These are phyloP conservation scores for Aquilaria sinensis DNA, from an alignment of 345 rosid species.

Conservation along the genomic window DNA sequence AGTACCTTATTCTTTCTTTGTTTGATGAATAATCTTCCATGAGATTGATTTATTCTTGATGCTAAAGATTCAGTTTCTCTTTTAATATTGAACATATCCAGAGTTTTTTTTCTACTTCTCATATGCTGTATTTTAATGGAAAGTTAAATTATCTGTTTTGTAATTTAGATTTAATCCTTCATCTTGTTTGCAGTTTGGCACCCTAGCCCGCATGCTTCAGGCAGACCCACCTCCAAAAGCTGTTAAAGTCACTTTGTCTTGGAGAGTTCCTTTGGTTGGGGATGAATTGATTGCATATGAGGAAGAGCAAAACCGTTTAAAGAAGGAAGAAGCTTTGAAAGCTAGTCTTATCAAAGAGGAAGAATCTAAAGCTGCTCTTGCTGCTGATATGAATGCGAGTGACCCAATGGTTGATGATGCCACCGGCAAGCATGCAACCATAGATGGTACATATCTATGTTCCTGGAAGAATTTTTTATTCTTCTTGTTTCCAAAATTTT, in stretches of 20 bases:
- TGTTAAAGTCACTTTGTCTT: constrained; percentile 90
- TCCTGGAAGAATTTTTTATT: neutral
- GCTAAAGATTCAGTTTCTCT: too few species aligned
- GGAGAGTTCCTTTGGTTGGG: constrained; percentile 95
- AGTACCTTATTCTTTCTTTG: too few species aligned
- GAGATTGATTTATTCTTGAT: too few species aligned
- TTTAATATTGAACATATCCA: too few species aligned
- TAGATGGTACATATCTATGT: constrained; percentile 50
- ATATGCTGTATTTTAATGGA: too few species aligned
- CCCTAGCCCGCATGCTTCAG: constrained; percentile 97
- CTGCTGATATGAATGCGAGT: constrained; percentile 45
- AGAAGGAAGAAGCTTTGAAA: constrained; percentile 87
- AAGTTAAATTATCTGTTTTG: neutral
- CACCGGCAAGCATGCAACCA: constrained; percentile 32
- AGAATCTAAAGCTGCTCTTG: constrained; percentile 58
- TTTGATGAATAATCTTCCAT: too few species aligned
- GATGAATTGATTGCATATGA: constrained; percentile 95
- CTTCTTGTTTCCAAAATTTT: constrained; percentile 1
- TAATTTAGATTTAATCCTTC: constrained; percentile 3
- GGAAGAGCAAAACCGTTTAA: constrained; percentile 88
- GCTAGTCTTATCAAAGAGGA: constrained; percentile 83
- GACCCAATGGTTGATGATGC: constrained; percentile 86
- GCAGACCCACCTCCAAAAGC: constrained; percentile 98
- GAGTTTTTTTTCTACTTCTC: too few species aligned
- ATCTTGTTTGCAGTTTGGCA: constrained; percentile 60